Conservation (phyloP, 2,329 filamentous ascomycete genomes). For the Westerdykella ornata region DNA sequence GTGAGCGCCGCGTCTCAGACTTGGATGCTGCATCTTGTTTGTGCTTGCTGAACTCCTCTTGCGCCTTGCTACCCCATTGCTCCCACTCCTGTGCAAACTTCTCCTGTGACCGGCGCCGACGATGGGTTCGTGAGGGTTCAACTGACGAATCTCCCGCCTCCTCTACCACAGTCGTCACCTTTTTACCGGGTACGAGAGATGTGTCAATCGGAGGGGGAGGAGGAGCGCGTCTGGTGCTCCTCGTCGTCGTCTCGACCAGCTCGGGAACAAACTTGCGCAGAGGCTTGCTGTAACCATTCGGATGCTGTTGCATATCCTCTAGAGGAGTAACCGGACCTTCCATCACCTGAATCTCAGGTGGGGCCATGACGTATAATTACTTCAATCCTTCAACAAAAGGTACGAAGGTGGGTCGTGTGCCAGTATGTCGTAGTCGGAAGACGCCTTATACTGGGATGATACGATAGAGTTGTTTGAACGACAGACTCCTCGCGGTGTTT, state of each 20-base stretch:
- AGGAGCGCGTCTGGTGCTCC: conserved; percentile 48
- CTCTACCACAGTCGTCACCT: conserved; percentile 45
- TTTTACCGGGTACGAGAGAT: conserved; percentile 43
- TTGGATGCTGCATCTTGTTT: conserved; percentile 11
- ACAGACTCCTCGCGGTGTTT: too few species aligned
- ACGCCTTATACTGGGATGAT: conserved; percentile 13
- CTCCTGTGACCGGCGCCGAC: conserved; percentile 18
- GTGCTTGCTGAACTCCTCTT: conserved; percentile 3
- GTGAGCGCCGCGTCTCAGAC: conserved; percentile 26
- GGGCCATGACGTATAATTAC: background rate
- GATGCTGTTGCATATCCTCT: conserved; percentile 57
- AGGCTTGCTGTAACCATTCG: conserved; percentile 13
- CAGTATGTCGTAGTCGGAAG: conserved; percentile 14
- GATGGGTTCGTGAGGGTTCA: conserved; percentile 36
- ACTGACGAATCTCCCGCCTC: conserved; percentile 39
- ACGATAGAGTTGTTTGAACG: background rate
- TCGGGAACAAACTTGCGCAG: conserved; percentile 28
- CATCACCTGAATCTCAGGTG: conserved; percentile 46
- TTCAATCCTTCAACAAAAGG: conserved; percentile 25
- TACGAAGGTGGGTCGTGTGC: conserved; percentile 27
- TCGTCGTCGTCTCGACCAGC: conserved; percentile 24
- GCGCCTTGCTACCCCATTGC: conserved; percentile 14
- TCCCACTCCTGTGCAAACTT: conserved; percentile 26
- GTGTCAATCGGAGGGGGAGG: conserved; percentile 65
- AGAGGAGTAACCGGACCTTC: conserved; percentile 55